Evolutionary conservation across 495 filamentous ascomycete genomes (phyloP).

Genomic region (Poronia punctata): DNA sequence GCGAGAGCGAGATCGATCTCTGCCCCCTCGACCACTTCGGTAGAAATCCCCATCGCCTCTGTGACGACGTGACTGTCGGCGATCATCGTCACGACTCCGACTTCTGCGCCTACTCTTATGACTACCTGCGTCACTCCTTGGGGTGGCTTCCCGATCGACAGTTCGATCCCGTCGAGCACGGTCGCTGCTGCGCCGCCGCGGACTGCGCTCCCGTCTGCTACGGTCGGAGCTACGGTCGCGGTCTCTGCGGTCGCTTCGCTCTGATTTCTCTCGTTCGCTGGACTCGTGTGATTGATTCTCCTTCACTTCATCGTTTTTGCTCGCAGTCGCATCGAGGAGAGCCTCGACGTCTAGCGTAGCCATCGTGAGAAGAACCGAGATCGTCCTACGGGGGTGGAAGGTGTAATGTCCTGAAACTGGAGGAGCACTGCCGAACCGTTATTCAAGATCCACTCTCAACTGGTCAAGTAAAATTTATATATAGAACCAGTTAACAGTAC

Average conservation of each 20-base stretch:
- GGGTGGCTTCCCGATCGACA: slow-evolving; percentile 53
- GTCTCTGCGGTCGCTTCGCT: slow-evolving; percentile 27
- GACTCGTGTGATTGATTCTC: slow-evolving; percentile 28
- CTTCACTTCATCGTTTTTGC: slow-evolving; percentile 42
- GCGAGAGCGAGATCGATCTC: slow-evolving; percentile 65
- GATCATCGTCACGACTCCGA: slow-evolving; percentile 73
- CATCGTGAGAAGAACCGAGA: slow-evolving; percentile 62
- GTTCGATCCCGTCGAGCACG: slow-evolving; percentile 31
- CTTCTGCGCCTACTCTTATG: slow-evolving; percentile 78
- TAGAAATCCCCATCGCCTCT: slow-evolving; percentile 70
- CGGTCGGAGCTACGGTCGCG: slow-evolving; percentile 48
- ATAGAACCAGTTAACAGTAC: no score
- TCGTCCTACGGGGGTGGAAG: no score
- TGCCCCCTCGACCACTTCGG: slow-evolving; percentile 52
- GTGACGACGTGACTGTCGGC: slow-evolving; percentile 72
- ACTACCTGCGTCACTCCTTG: slow-evolving; percentile 74
- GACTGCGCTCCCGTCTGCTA: slow-evolving; percentile 51
- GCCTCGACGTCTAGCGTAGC: slow-evolving; percentile 91
- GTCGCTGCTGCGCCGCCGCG: slow-evolving; percentile 57
- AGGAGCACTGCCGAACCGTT: no score
- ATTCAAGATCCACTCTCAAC: no score
- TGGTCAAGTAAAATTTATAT: no score
- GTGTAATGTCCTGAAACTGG: no score
- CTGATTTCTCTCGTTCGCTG: slow-evolving; percentile 22
- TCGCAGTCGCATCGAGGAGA: slow-evolving; percentile 83